Evolutionary conservation across 2,329 filamentous ascomycete species (phyloP).

Genomic region (Microdochium bolleyi): DNA sequence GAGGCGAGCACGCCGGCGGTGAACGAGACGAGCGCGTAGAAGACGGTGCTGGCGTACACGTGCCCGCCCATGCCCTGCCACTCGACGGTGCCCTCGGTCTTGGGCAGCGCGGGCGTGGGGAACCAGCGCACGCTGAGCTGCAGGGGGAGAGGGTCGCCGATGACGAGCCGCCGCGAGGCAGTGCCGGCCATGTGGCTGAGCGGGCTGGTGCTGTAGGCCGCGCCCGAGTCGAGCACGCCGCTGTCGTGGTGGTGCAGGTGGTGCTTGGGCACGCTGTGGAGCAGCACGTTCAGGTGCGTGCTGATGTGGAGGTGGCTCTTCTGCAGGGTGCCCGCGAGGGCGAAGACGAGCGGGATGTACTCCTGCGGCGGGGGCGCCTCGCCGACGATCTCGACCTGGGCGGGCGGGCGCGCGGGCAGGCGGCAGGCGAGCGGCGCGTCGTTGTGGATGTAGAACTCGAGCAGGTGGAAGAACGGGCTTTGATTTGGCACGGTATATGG

Average conservation of each 20-base stretch:
- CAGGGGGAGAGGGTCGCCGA: conserved; percentile 77
- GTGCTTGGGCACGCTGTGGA: conserved; percentile 62
- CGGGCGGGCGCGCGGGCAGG: conserved; percentile 66
- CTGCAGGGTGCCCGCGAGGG: conserved; percentile 82
- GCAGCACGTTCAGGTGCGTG: conserved; percentile 80
- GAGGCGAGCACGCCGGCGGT: conserved; percentile 44
- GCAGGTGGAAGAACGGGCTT: conserved; percentile 84
- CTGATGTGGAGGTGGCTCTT: conserved; percentile 83
- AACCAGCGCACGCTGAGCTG: conserved; percentile 83
- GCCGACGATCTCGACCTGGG: conserved; percentile 46
- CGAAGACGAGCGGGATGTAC: conserved; percentile 81
- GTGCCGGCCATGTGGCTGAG: conserved; percentile 50
- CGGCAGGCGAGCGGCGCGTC: conserved; percentile 91
- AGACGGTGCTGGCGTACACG: conserved; percentile 55
- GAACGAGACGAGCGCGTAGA: conserved; percentile 54
- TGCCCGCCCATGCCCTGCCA: conserved; percentile 59
- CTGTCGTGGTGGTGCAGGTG: conserved; percentile 56
- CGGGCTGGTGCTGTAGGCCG: conserved; percentile 77
- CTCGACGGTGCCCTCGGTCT: conserved; percentile 56
- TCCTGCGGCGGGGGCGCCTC: conserved; percentile 41
- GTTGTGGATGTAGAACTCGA: conserved; percentile 97
- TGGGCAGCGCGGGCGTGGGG: conserved; percentile 62
- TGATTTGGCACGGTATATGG: too few species aligned
- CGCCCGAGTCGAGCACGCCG: conserved; percentile 78
- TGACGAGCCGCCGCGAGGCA: conserved; percentile 61